Evolutionary conservation across 2,329 filamentous ascomycete genomes (phyloP).

Genomic region (Passalora sequoiae): DNA sequence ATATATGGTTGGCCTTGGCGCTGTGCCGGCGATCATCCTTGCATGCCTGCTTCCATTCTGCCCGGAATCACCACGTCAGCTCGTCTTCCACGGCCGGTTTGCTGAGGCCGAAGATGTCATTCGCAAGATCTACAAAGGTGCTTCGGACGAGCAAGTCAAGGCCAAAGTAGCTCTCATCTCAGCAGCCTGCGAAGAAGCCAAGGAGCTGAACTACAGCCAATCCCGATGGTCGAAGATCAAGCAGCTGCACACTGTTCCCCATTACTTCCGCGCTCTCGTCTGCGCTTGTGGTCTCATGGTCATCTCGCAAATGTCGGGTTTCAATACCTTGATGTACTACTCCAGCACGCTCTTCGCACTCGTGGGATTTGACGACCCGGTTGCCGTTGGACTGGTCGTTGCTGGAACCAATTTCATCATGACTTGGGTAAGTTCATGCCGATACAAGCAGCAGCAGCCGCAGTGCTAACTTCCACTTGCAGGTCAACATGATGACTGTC

Average conservation of each 20-base stretch:
- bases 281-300: conserved; percentile 39
- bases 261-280: conserved; percentile 37
- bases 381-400: conserved; percentile 72
- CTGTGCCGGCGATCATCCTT: conserved; percentile 34
- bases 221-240: conserved; percentile 31
- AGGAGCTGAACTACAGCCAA: conserved; percentile 25
- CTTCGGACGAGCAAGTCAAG: conserved; percentile 20
- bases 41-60: conserved; percentile 33
- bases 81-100: conserved; percentile 35
- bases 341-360: conserved; percentile 43
- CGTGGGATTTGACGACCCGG: conserved; percentile 72
- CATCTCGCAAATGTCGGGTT: conserved; percentile 39
- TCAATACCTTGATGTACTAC: conserved; percentile 85
- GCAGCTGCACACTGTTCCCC: conserved; percentile 35
- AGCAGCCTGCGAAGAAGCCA: conserved; percentile 33
- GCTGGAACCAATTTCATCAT: conserved; percentile 79
- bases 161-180: conserved; percentile 24
- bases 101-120: conserved; percentile 34
- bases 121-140: conserved; percentile 33
- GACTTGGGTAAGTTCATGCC: too few relatives aligned
- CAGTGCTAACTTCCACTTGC: too few relatives aligned
- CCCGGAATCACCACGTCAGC: conserved; percentile 37
- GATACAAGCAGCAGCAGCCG: too few relatives aligned
- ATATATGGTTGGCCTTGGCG: conserved; percentile 35
- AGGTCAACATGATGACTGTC: conserved; percentile 68